Conservation (phyloP, 768 basidiomycete genomes). For the Kwoniella sp. region DNA sequence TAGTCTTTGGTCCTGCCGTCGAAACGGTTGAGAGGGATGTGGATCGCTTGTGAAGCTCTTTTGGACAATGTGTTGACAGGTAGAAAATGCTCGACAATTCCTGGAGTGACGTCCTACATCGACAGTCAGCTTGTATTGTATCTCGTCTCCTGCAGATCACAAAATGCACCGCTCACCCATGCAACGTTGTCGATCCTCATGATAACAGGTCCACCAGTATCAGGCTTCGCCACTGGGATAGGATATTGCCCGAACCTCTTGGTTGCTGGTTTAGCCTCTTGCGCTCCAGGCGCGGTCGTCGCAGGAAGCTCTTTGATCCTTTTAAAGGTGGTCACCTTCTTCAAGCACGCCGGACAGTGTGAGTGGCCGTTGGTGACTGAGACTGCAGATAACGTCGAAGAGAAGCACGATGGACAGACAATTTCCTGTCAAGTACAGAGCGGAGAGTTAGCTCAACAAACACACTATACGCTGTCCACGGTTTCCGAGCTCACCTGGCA, state of each 20-base stretch:
- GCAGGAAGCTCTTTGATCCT: slow-evolving; percentile 4
- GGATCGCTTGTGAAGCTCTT: slow-evolving; percentile 34
- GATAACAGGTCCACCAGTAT: slow-evolving; percentile 9
- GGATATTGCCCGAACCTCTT: slow-evolving; percentile 2
- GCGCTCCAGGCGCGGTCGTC: background rate
- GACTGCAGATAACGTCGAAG: slow-evolving; percentile 37
- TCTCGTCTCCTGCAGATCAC: no score
- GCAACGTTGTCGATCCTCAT: slow-evolving; percentile 52
- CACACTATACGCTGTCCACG: no score
- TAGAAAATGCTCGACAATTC: slow-evolving; percentile 35
- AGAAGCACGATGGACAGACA: slow-evolving; percentile 40
- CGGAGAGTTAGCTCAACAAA: background rate
- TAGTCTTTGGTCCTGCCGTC: slow-evolving; percentile 50
- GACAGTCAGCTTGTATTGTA: background rate
- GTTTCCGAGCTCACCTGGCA: slow-evolving; percentile 41
- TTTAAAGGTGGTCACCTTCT: slow-evolving; percentile 21
- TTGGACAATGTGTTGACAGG: slow-evolving; percentile 32
- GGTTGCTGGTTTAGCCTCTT: no score
- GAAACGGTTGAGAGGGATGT: slow-evolving; percentile 43
- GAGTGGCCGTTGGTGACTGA: slow-evolving; percentile 29
- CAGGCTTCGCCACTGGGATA: background rate
- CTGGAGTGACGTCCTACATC: slow-evolving; percentile 44
- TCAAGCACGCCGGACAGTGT: slow-evolving; percentile 37
- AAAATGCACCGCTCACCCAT: slow-evolving; percentile 45
- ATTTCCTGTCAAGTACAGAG: slow-evolving; percentile 24